Percentiles rank a stretch among this genome's conserved stretches.
These are phyloP conservation scores for Phytophthora lateralis DNA, from an alignment of 352 stramenopile genomes.

Conservation along the genomic window DNA sequence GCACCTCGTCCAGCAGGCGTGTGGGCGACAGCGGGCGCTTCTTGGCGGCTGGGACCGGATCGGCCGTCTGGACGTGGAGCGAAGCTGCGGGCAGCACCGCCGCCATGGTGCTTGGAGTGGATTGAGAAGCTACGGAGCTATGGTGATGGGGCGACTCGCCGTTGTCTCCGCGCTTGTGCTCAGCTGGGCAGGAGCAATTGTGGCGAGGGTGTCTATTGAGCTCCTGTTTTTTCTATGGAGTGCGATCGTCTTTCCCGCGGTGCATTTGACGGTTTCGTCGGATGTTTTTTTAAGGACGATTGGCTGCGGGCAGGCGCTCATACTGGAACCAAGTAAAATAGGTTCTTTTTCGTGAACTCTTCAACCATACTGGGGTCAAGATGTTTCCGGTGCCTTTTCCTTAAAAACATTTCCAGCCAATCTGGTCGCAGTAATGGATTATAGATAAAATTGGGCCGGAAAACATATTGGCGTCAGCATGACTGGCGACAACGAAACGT, in stretches of 20 bases:
- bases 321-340: slow-evolving; percentile 13
- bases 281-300: slow-evolving; percentile 5
- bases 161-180: slow-evolving; percentile 6
- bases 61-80: slow-evolving; percentile 25
- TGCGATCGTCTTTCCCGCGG: slow-evolving; percentile 23
- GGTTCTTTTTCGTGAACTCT: slow-evolving; percentile 7
- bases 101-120: slow-evolving; percentile 24
- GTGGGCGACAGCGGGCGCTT: slow-evolving; percentile 37
- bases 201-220: slow-evolving; percentile 17
- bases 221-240: slow-evolving; percentile 24
- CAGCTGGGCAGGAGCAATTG: slow-evolving; percentile 16
- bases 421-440: background rate
- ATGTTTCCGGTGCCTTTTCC: slow-evolving; percentile 3
- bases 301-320: background rate
- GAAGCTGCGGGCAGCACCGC: slow-evolving; percentile 27
- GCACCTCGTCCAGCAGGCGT: slow-evolving; percentile 29
- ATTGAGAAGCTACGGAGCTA: background rate
- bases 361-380: background rate
- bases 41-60: slow-evolving; percentile 19
- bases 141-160: slow-evolving; percentile 18
- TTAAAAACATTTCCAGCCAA: slow-evolving; percentile 3
- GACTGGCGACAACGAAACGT: slow-evolving; percentile 15
- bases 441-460: background rate
- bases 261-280: slow-evolving; percentile 24
- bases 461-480: background rate